Evolutionary conservation across 208 protist genomes (phyloP), one percentile per base, ranked within the genome.

Genomic region (Leishmania turanica): DNA sequence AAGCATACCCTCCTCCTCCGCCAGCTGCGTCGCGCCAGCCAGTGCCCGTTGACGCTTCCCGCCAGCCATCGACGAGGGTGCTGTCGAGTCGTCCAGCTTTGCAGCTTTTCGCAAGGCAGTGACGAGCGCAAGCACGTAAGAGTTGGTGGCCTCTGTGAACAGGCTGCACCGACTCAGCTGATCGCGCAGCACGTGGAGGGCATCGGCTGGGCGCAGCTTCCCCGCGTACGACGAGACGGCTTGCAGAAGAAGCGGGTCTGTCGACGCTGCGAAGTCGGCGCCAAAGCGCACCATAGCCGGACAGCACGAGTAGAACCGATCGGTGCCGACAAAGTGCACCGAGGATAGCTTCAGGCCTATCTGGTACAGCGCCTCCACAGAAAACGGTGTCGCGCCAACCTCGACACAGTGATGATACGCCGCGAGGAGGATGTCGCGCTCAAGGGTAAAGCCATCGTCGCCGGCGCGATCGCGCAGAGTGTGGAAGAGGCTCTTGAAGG

Each of bases 401-500:
- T 90, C 79, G 4, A 85, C 91, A 66, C 92, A 96, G 73, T 86
- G 77, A 66, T 92, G 81, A 84, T 96, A 96, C 24, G 89, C 90
- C 45, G 86, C 81, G 40, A 95, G 47, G 31, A 98, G 79, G 49
- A 96, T 87, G 70, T 91, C 88, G n/a, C 89, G 86, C 83, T 98
- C 93, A 7, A 98, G 83, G 8, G 68, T 40, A 75, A 94, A 91
- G 66, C 88, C 89, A 56, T 75, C 58, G 53, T 95, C 91, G 40
- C 83, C 87, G 56, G 75, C 62, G 49, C 88, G 89, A 64, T 96
- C 93, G 31, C 95, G 93, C 73, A 98, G 65, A 3, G 85, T 72
- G 82, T 95, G 90, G 82, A 98, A 98, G 54, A 96, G 84, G 51
- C 62, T 87, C 75, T 96, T 94, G 81, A 96, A 94, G 34, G 93